These are phyloP conservation scores for Podosphaera leucotricha DNA, from an alignment of 2,329 filamentous ascomycete species.

Conservation along the genomic window DNA sequence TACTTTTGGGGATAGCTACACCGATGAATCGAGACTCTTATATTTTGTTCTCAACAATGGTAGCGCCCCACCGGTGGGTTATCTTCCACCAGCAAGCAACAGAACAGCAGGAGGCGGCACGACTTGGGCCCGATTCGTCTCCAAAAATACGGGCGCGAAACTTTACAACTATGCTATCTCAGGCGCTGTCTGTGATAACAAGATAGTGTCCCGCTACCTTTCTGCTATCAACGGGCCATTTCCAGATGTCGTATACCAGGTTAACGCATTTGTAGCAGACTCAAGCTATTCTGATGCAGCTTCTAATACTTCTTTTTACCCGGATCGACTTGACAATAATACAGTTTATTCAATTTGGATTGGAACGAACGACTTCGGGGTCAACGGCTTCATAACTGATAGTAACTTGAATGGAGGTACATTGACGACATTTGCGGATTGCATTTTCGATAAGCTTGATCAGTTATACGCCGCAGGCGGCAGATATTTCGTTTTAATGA, in stretches of 20 bases:
- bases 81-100: slow-evolving; percentile 22
- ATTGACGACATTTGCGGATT: slow-evolving; percentile 41
- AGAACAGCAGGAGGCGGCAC: slow-evolving; percentile 39
- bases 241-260: slow-evolving; percentile 37
- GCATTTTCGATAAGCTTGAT: slow-evolving; percentile 40
- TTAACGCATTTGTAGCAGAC: slow-evolving; percentile 32
- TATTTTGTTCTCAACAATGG: slow-evolving; percentile 39
- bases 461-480: slow-evolving; percentile 40
- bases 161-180: slow-evolving; percentile 48
- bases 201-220: slow-evolving; percentile 33
- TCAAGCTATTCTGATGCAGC: slow-evolving; percentile 15
- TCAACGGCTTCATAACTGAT: slow-evolving; percentile 40
- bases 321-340: slow-evolving; percentile 24
- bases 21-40: slow-evolving; percentile 41
- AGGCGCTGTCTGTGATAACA: slow-evolving; percentile 50
- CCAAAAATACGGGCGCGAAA: slow-evolving; percentile 30
- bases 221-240: slow-evolving; percentile 27
- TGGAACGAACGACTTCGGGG: slow-evolving; percentile 57
- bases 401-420: slow-evolving; percentile 31
- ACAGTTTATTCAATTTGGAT: slow-evolving; percentile 62
- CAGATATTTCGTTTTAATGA: slow-evolving; percentile 49
- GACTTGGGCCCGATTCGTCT: slow-evolving; percentile 44
- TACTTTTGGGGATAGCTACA: slow-evolving; percentile 48
- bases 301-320: slow-evolving; percentile 20
- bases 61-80: slow-evolving; percentile 36